Conservation (phyloP, 228 moss, liverwort and hornwort genomes). For the Sphagnum fallax region DNA sequence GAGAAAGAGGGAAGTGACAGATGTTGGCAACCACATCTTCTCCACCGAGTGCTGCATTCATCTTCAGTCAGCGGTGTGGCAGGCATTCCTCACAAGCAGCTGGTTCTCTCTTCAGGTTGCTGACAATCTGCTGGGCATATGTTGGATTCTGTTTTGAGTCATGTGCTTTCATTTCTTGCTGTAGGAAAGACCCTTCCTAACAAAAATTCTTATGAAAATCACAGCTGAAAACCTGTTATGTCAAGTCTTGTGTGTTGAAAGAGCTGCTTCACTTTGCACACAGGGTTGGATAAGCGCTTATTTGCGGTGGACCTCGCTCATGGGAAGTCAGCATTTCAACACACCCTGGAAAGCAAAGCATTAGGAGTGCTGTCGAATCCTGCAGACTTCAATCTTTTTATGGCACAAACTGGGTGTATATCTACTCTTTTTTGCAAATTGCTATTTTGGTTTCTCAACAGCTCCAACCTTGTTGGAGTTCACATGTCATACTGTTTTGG, state of each 20-base stretch:
- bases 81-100: slow-evolving; percentile 65
- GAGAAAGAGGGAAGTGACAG: slow-evolving; percentile 41
- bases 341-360: slow-evolving; percentile 80
- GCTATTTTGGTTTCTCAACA: not conserved
- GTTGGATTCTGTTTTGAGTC: too few relatives aligned
- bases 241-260: not conserved
- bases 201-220: too few relatives aligned
- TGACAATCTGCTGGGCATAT: not conserved
- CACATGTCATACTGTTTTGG: not conserved
- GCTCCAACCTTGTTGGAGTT: not conserved
- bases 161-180: too few relatives aligned
- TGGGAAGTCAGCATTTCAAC: slow-evolving; percentile 28
- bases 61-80: slow-evolving; percentile 88
- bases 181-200: too few relatives aligned
- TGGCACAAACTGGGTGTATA: slow-evolving; percentile 88
- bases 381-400: slow-evolving; percentile 75
- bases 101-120: slow-evolving; percentile 72
- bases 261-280: not conserved
- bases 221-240: not conserved
- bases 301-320: slow-evolving; percentile 67
- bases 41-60: slow-evolving; percentile 69
- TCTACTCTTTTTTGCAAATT: not conserved
- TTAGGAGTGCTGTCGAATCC: slow-evolving; percentile 85
- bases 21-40: slow-evolving; percentile 64
- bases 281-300: slow-evolving; percentile 81